Conservation (phyloP, 2,329 filamentous ascomycete species). For the Grosmannia huntii region DNA sequence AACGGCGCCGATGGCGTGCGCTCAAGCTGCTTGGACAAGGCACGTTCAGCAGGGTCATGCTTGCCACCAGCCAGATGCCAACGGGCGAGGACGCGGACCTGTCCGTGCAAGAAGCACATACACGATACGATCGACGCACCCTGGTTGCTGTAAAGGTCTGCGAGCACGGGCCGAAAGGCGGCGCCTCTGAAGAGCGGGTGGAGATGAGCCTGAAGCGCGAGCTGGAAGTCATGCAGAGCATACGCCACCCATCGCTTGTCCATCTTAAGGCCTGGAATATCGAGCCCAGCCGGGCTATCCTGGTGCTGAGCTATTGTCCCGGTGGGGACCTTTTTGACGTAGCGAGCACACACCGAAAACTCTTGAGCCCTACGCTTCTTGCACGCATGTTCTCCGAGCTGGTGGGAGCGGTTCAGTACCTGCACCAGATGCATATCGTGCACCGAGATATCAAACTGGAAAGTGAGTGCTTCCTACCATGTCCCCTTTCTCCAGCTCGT, state of each 20-base stretch:
- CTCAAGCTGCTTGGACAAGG: conserved; percentile 77
- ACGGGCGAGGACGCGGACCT: conserved; percentile 27
- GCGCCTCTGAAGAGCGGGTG: conserved; percentile 82
- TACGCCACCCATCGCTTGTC: conserved; percentile 81
- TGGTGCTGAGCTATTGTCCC: conserved; percentile 84
- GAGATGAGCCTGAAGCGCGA: conserved; percentile 91
- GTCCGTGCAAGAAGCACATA: conserved; percentile 16
- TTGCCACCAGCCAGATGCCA: conserved; percentile 68
- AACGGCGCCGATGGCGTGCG: conserved; percentile 65
- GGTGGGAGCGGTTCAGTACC: conserved; percentile 70
- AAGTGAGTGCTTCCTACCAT: conserved; percentile 40
- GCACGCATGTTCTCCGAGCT: conserved; percentile 83
- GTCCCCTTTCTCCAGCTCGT: neutral
- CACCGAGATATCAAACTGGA: conserved; percentile 97
- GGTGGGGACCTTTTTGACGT: conserved; percentile 93
- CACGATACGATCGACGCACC: conserved; percentile 52
- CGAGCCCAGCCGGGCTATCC: conserved; percentile 65
- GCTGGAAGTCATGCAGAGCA: conserved; percentile 79
- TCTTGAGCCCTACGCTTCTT: conserved; percentile 57
- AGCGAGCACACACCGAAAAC: conserved; percentile 56
- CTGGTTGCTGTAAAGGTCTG: conserved; percentile 92
- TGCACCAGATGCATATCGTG: conserved; percentile 77
- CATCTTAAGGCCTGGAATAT: conserved; percentile 87
- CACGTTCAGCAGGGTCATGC: conserved; percentile 87
- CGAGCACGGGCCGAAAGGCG: conserved; percentile 85